Base-by-base conservation (phyloP, 2,329 filamentous ascomycete genomes). In the Pseudohalonectria lignicola region DNA sequence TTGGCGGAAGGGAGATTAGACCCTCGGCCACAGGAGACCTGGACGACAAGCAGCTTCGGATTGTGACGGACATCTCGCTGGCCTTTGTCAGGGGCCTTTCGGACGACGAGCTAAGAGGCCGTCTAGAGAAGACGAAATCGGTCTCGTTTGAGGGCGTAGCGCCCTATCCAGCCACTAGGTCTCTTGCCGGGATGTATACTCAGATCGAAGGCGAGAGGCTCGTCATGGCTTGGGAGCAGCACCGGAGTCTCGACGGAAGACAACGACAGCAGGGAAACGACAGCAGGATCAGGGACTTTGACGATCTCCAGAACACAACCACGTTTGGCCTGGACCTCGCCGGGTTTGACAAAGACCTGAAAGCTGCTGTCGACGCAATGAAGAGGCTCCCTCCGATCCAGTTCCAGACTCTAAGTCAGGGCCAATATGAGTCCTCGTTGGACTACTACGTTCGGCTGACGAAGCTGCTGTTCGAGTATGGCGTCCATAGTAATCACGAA, bases 161-260 rank as follows among this genome's bases (percentile, higher is more conserved):
- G 1, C 48, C 51, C 3, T 37, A 44, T 3, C 46, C 54, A 5
- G 54, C 53, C 36, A 53, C 60, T 40, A 66, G 70, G 29, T 71
- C 73, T 4, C 62, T 80, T 1, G 54, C 61, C n/a, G 71, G 72
- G 1, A 62, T 75, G 3, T 66, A 60, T 42, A 64, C 58, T 12
- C 71, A 78, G 44, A 53, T 66, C 2, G 75, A 80, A 47, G 75
- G 75, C 7, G 75, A 79, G 47, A 56, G 59, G 16, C 50, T 76
- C 17, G 57, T 69, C 2, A 61, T 69, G 49, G 48, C 60, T 3
- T 74, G 63, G 62, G 63, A 68, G 16, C 50, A 43, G 18, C 53
- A 60, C 35, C 31, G 54, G 4, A 43, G 64, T 1, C 47, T 36
- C n/a, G 65, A 63, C 41, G 51, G 47, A 19, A 55, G 59, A 20